These are phyloP conservation scores for Hypsizygus ulmarius DNA, from an alignment of 1,284 basidiomycete species.

Conservation along the genomic window DNA sequence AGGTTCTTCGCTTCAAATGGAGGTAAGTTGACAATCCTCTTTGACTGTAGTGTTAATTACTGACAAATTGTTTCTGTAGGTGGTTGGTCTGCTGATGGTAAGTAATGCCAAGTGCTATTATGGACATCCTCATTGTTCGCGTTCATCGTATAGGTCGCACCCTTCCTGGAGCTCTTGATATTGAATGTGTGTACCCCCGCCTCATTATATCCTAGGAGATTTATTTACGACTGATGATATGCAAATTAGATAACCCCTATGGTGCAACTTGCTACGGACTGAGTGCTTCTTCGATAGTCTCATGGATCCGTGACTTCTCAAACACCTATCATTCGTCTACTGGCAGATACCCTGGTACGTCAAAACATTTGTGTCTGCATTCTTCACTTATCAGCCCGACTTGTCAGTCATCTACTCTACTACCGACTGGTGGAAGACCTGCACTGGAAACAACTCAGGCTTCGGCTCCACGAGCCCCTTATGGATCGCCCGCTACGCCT, in stretches of 20 bases:
- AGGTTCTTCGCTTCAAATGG: conserved; percentile 60
- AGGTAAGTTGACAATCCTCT: conserved; percentile 34
- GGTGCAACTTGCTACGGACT: conserved; percentile 58
- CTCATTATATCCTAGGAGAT: neutral
- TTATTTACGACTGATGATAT: neutral
- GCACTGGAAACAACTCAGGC: conserved; percentile 54
- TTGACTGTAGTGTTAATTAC: conserved; percentile 1
- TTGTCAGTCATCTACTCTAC: conserved; percentile 57
- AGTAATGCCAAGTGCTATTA: neutral
- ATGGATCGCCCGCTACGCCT: conserved; percentile 56
- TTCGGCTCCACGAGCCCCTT: conserved; percentile 54
- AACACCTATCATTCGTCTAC: conserved; percentile 56
- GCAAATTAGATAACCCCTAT: conserved; percentile 42
- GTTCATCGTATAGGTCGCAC: conserved; percentile 37
- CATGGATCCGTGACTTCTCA: conserved; percentile 63
- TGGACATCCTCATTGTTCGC: neutral
- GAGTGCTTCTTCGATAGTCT: conserved; percentile 51
- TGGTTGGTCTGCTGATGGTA: conserved; percentile 53
- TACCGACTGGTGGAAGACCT: conserved; percentile 66
- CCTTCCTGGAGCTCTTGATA: conserved; percentile 63
- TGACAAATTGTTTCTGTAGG: conserved; percentile 27
- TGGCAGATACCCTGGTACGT: conserved; percentile 30
- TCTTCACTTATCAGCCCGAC: neutral
- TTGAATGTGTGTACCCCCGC: conserved; percentile 45
- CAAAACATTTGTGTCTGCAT: neutral